Evolutionary conservation across 164 flowering plant species (phyloP).

Genomic region (Vitis amurensis): DNA sequence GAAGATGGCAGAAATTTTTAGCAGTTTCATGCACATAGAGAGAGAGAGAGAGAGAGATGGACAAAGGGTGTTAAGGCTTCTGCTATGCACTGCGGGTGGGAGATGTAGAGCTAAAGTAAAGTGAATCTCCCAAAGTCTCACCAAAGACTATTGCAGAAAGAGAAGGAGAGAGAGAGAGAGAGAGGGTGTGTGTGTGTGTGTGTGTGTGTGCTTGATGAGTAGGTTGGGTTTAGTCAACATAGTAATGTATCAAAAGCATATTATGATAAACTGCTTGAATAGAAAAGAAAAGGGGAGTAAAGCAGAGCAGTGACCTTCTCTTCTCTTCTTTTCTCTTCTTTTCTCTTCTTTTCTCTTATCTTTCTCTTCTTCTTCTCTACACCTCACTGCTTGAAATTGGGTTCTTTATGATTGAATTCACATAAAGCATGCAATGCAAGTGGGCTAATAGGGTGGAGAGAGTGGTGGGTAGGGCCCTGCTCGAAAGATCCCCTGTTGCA

Average conservation of each 20-base stretch:
- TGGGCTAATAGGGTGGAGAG: conserved; percentile 3
- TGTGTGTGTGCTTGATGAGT: too few relatives aligned
- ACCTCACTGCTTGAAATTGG: conserved; percentile 2
- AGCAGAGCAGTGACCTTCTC: neutral
- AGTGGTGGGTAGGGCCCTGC: conserved; percentile 13
- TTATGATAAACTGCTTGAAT: conserved; percentile 32
- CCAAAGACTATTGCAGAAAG: neutral
- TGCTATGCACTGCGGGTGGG: neutral
- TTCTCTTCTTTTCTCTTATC: neutral
- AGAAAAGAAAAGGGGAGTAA: neutral
- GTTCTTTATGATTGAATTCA: conserved; percentile 35
- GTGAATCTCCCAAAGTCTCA: neutral
- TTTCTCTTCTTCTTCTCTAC: too few relatives aligned
- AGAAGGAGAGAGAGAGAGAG: conserved; percentile 5
- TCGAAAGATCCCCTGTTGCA: conserved; percentile 34
- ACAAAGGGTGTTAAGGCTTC: neutral
- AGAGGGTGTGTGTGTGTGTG: conserved; percentile 1
- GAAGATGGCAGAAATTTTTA: neutral
- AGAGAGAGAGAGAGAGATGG: conserved; percentile 7
- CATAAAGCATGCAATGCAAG: conserved; percentile 31
- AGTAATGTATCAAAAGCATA: conserved; percentile 35
- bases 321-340: neutral
- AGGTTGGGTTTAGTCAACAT: conserved; percentile 47
- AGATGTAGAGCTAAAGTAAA: neutral
- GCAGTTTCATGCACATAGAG: conserved; percentile 18